A percentile compares a stretch with the other conserved stretches of the same genome.
phyloP scores from a whole-genome alignment of 2,329 filamentous ascomycete genomes.

The Aureobasidium namibiae region DNA sequence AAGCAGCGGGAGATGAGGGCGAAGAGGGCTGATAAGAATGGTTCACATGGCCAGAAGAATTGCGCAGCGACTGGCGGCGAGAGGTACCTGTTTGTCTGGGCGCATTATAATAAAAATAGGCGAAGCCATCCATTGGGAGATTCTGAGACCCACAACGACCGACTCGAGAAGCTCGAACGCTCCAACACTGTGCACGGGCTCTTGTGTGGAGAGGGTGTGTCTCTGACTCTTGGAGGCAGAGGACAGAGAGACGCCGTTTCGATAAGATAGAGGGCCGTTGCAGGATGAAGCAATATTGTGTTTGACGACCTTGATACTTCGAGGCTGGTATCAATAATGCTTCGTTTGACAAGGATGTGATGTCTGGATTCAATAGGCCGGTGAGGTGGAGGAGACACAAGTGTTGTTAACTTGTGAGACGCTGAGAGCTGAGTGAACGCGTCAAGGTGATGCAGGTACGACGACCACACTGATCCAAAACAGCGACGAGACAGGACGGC shows the following conservation, averaged over 20 bases:
- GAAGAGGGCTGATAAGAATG: background rate
- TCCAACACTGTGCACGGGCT: slow-evolving; percentile 3
- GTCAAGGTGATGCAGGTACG: background rate
- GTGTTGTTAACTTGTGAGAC: background rate
- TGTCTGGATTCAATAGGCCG: background rate
- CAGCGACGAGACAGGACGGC: background rate
- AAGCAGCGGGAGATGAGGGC: background rate
- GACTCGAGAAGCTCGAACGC: slow-evolving; percentile 4
- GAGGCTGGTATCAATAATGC: background rate
- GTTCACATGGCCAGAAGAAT: background rate
- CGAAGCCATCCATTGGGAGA: slow-evolving; percentile 3
- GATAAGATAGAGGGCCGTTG: slow-evolving; percentile 8
- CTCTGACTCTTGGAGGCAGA: background rate
- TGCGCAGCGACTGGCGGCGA: background rate
- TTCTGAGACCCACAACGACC: slow-evolving; percentile 6
- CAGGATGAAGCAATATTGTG: slow-evolving; percentile 3
- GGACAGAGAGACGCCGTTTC: background rate
- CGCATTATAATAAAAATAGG: slow-evolving; percentile 6
- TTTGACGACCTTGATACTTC: background rate
- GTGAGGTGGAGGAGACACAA: background rate
- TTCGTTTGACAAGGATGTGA: background rate
- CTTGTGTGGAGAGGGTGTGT: background rate
- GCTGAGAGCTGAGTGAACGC: background rate
- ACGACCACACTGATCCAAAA: background rate
- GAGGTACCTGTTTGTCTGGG: background rate